A percentile compares a stretch with the other conserved stretches of the same genome.
Conservation (phyloP, 257 asterid genomes). For the Lantana camara region DNA sequence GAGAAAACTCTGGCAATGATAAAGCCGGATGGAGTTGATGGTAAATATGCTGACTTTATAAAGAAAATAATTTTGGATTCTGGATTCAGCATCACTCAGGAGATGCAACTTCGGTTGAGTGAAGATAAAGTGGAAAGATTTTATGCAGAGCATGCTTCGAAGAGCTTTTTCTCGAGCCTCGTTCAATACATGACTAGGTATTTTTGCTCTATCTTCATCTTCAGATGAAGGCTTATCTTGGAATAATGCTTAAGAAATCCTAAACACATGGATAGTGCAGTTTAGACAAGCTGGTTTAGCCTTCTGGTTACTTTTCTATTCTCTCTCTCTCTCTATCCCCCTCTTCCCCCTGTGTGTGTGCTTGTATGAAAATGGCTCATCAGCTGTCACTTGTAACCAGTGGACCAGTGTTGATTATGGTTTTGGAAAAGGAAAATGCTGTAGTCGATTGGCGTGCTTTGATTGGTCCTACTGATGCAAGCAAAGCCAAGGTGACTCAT, state of each 20-base stretch:
- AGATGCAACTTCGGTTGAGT: conserved; percentile 50
- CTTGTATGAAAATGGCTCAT: conserved; percentile 9
- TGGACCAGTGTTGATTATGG: conserved; percentile 79
- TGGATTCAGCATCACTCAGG: conserved; percentile 61
- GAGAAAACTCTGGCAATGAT: conserved; percentile 80
- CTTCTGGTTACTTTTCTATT: no score
- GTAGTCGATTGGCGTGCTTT: conserved; percentile 82
- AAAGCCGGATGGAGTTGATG: conserved; percentile 82
- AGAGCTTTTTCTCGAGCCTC: conserved; percentile 67
- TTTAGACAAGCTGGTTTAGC: conserved; percentile 21
- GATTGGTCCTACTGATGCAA: conserved; percentile 86
- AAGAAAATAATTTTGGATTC: conserved; percentile 58
- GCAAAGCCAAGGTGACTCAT: conserved; percentile 69
- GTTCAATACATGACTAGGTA: conserved; percentile 84
- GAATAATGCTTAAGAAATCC: conserved; percentile 6
- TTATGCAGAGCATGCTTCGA: conserved; percentile 72
- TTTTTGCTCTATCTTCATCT: conserved; percentile 9
- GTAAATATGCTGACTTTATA: conserved; percentile 52
- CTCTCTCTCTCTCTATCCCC: no score
- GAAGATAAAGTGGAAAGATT: conserved; percentile 57
- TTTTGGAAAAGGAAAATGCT: conserved; percentile 79
- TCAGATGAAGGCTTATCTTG: conserved; percentile 8
- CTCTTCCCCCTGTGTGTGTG: conserved; percentile 2
- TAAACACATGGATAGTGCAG: background rate
- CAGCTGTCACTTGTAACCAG: conserved; percentile 32